A percentile compares a stretch with the other conserved stretches of the same genome.
Evolutionary conservation across 805 yeast species (phyloP).

Genomic region (Komagataella pastoris): DNA sequence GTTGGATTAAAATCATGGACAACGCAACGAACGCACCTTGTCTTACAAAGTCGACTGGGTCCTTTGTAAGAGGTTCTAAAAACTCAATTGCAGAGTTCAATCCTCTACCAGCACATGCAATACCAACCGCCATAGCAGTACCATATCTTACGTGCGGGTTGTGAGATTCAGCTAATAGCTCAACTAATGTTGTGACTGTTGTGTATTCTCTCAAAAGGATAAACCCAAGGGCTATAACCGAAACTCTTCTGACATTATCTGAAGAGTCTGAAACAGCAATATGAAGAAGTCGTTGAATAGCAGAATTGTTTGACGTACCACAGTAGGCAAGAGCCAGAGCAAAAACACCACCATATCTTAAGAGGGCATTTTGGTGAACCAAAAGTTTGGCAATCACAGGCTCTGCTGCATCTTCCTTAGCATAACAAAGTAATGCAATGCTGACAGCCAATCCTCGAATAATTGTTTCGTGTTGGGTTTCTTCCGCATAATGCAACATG

Average conservation of each 20-base stretch:
- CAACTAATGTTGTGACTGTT: slow-evolving; percentile 91
- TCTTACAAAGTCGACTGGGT: slow-evolving; percentile 92
- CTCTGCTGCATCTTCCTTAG: slow-evolving; percentile 75
- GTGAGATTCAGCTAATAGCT: slow-evolving; percentile 83
- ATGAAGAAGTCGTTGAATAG: slow-evolving; percentile 77
- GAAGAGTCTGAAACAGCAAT: slow-evolving; percentile 93
- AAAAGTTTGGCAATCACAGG: slow-evolving; percentile 49
- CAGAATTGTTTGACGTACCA: slow-evolving; percentile 86
- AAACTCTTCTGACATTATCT: slow-evolving; percentile 93
- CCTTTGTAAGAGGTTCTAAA: slow-evolving; percentile 83
- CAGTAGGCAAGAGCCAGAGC: slow-evolving; percentile 93
- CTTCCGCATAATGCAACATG: slow-evolving; percentile 84
- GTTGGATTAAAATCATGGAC: slow-evolving; percentile 81
- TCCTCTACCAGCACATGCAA: slow-evolving; percentile 93
- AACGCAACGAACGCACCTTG: slow-evolving; percentile 94
- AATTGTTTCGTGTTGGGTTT: slow-evolving; percentile 91
- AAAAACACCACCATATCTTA: slow-evolving; percentile 94
- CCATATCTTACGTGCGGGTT: slow-evolving; percentile 98
- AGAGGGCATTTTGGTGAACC: slow-evolving; percentile 63
- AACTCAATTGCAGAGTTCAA: slow-evolving; percentile 81
- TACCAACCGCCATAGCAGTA: slow-evolving; percentile 93
- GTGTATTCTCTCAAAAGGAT: slow-evolving; percentile 81
- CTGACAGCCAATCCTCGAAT: slow-evolving; percentile 90
- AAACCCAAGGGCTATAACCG: slow-evolving; percentile 86
- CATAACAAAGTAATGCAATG: slow-evolving; percentile 75